phyloP scores from a whole-genome alignment of 139 green algal genomes.

The Ostreobium quekettii region DNA sequence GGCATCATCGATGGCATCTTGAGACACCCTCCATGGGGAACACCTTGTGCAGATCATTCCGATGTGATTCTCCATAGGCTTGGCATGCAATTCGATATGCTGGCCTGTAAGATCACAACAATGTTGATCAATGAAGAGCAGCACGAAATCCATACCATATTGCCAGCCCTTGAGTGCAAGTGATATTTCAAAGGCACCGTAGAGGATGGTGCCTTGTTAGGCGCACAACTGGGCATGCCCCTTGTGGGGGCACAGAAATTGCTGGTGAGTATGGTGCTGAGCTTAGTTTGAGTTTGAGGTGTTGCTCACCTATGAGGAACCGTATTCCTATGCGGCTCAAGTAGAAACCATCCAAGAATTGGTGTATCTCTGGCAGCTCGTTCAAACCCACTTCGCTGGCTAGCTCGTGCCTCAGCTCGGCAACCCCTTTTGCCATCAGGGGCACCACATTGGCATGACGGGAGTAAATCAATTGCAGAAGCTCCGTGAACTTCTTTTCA shows the following conservation, averaged over 20 bases:
- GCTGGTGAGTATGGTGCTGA: too few relatives aligned
- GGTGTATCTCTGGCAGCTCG: constrained; percentile 93
- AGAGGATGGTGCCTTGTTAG: too few relatives aligned
- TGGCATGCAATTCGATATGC: constrained; percentile 88
- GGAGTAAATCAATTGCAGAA: constrained; percentile 71
- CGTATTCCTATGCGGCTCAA: constrained; percentile 95
- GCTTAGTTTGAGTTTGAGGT: too few relatives aligned
- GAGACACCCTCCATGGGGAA: constrained; percentile 54
- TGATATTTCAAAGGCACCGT: too few relatives aligned
- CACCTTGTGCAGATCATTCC: constrained; percentile 88
- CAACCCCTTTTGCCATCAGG: constrained; percentile 82
- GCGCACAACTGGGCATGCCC: too few relatives aligned
- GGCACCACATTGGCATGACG: constrained; percentile 90
- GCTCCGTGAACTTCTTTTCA: constrained; percentile 83
- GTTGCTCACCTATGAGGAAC: constrained; percentile 98
- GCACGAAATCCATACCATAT: too few relatives aligned
- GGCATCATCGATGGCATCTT: constrained; percentile 90
- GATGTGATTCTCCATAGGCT: constrained; percentile 63
- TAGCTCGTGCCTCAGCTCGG: constrained; percentile 80
- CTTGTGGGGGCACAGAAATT: too few relatives aligned
- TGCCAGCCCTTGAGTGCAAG: too few relatives aligned
- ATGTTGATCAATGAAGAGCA: too few relatives aligned
- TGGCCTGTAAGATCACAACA: too few relatives aligned
- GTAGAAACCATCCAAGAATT: constrained; percentile 98
- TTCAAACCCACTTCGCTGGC: constrained; percentile 43